Conservation (phyloP, 2,329 filamentous ascomycete genomes). For the Metarhizium humberi region DNA sequence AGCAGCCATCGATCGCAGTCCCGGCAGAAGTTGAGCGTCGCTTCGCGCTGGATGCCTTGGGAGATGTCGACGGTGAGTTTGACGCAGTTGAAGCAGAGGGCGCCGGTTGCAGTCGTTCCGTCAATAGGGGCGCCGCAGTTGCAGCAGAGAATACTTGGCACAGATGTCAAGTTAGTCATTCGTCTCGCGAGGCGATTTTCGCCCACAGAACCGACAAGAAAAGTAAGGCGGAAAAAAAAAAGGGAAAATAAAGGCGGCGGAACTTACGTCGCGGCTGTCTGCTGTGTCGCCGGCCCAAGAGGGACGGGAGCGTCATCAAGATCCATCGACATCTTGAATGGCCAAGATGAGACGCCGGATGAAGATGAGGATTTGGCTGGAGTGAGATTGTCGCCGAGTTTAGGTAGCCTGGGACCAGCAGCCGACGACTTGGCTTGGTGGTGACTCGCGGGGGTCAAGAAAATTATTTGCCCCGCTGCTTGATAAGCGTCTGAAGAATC, state of each 20-base stretch:
- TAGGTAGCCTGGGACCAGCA: slow-evolving; percentile 2
- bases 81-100: slow-evolving; percentile 92
- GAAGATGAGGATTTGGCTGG: slow-evolving; percentile 6
- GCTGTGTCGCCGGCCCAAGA: slow-evolving; percentile 22
- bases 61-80: slow-evolving; percentile 93
- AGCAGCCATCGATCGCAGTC: slow-evolving; percentile 93
- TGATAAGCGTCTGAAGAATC: slow-evolving; percentile 23
- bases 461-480: slow-evolving; percentile 29
- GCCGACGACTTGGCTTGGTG: slow-evolving; percentile 10
- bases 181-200: neutral
- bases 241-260: neutral
- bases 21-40: slow-evolving; percentile 79
- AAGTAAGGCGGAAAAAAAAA: neutral
- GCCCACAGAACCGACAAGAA: neutral
- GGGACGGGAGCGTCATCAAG: slow-evolving; percentile 32
- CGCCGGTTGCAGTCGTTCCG: slow-evolving; percentile 75
- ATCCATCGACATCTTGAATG: slow-evolving; percentile 32
- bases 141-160: slow-evolving; percentile 73
- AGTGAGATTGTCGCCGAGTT: slow-evolving; percentile 9
- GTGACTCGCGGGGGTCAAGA: slow-evolving; percentile 11
- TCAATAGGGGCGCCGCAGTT: slow-evolving; percentile 96
- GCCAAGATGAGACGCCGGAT: slow-evolving; percentile 6
- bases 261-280: slow-evolving; percentile 31
- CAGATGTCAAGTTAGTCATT: neutral
- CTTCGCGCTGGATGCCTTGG: slow-evolving; percentile 82